Base-by-base conservation (phyloP, 495 filamentous ascomycete genomes). In the Hypoxylon cercidicola region DNA sequence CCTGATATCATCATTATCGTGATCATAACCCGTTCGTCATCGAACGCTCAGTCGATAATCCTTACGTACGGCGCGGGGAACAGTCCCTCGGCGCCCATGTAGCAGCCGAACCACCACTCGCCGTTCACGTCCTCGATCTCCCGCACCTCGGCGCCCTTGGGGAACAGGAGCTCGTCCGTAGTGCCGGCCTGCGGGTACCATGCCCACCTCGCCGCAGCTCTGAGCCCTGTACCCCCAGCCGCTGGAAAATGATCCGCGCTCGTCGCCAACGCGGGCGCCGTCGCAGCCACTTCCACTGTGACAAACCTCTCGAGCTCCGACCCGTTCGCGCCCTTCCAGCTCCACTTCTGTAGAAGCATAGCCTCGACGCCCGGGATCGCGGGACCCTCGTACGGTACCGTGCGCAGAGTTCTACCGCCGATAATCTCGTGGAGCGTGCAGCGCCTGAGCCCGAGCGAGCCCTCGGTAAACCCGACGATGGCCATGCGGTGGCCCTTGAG, bases 81-180 rank as follows among this genome's bases (percentile, higher is more conserved):
- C 62, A 96, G 60, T 0, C 92, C 92, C 57, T 82, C 85, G 28
- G 73, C 76, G 15, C 90, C 91, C 72, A 89, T 88, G 81, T 96
- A 97, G 32, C 81, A 85, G 0, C 93, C 93, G 78, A 86, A 87
- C 55, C 81, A 90, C 92, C 92, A 97, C 74, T 96, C 92, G 37
- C 87, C 91, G 75, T 95, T 96, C 43, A 93, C 85, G 74, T 91
- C 88, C 75, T 91, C 86, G 32, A 87, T 86, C 79, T 97, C 93
- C 2, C 81, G 80, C 10, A 97, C 84, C 75, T 94, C 90, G 0
- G 93, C 92, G 4, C 89, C 88, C 55, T 85, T 88, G 2, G 93
- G 93, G 68, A 97, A 97, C 66, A 85, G 77, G 51, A 97, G 72
- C 79, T 97, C 93, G 74, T 96, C 90, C 30, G 78, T 74, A 5